Evolutionary conservation across 192 early-diverging fungal genomes (phyloP), one percentile per base, ranked within the genome.

Genomic region (Pilobolus umbonatus): DNA sequence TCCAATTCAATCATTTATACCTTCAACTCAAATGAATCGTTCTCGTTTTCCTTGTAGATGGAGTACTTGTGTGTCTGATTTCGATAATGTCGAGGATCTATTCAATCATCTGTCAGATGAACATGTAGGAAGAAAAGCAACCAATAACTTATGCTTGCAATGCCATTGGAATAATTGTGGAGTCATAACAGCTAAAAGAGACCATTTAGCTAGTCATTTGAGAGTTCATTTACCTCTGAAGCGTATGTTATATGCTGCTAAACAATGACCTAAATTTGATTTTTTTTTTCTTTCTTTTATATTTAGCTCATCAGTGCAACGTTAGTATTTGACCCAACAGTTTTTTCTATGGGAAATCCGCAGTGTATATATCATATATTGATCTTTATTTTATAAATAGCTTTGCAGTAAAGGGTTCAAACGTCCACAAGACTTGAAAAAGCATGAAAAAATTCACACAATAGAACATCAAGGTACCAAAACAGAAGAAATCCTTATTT

Each of bases 401-500:
- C 44, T 47, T 17, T 65, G 64, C 29, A 57, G 31, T n/a, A 91
- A 93, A 65, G 67, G 85, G 6, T 96, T 95, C 74, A 96, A 96
- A 75, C 81, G 92, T n/a, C 91, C 90, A 11, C 94, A 96, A 78
- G 94, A 96, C 68, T 70, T 96, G 67, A 92, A 90, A 71, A 96
- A 96, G 69, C 94, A 96, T 72, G 89, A 91, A 70, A 85, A 81
- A 69, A 93, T 81, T 12, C 93, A 95, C 64, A 65, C 76, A 26
- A 70, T 85, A 51, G 47, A 65, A 30, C 71, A 76, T 17, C 52
- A 65, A 44, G 48, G 58, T 60, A 56, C n/a, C n/a, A n/a, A n/a
- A n/a, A n/a, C n/a, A n/a, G n/a, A n/a, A n/a, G n/a, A n/a, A n/a
- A n/a, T n/a, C n/a, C n/a, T n/a, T n/a, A n/a, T n/a, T n/a, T n/a